Conservation (phyloP, 148 eudicot species). For the Rhododendron williamsianum region DNA sequence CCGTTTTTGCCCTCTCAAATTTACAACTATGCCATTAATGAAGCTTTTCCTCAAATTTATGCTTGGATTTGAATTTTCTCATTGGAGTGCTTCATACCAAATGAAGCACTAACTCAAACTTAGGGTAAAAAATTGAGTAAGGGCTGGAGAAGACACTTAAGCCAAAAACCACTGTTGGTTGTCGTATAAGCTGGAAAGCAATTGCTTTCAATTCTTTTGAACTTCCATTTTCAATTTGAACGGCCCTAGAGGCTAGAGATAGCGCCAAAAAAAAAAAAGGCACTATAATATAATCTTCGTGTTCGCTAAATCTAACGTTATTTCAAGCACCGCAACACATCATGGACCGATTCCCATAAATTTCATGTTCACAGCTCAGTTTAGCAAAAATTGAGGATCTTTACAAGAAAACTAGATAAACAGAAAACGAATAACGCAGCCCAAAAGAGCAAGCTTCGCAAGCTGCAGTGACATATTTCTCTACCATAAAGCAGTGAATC, state of each 20-base stretch:
- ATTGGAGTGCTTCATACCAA: no score
- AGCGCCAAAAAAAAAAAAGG: neutral
- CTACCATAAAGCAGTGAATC: neutral
- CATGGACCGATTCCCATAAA: neutral
- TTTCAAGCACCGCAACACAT: neutral
- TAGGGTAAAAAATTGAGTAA: no score
- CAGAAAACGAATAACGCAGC: neutral
- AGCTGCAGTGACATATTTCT: neutral
- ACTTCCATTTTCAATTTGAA: neutral
- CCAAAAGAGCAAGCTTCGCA: neutral
- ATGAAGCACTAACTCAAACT: no score
- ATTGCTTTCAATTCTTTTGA: neutral
- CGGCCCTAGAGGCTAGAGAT: neutral
- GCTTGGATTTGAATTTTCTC: no score
- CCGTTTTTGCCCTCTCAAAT: no score
- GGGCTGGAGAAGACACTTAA: neutral
- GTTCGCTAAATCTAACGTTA: neutral
- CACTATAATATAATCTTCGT: neutral
- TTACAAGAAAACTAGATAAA: neutral
- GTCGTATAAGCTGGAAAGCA: neutral
- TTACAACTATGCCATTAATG: no score
- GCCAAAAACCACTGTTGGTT: neutral
- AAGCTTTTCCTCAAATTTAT: no score
- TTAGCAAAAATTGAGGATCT: neutral
- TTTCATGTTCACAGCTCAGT: neutral